These are phyloP conservation scores for Immersiporthe knoxdaviesiana DNA, from an alignment of 2,329 filamentous ascomycete genomes.

Conservation along the genomic window DNA sequence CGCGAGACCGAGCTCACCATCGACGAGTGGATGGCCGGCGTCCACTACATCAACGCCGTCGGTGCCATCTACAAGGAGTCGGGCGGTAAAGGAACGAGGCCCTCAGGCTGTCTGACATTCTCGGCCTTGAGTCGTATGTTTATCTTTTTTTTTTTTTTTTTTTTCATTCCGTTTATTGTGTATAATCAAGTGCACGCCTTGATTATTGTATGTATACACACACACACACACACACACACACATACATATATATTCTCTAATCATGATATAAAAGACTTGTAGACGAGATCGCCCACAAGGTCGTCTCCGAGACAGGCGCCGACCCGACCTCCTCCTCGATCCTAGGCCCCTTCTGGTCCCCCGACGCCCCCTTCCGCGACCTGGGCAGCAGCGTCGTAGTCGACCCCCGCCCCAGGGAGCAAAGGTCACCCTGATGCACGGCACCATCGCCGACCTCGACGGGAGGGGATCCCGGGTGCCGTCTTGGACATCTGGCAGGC, in stretches of 20 bases:
- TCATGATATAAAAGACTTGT: conserved; percentile 48
- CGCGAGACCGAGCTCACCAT: conserved; percentile 65
- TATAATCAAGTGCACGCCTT: not conserved
- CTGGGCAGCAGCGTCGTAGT: conserved; percentile 60
- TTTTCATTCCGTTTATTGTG: not conserved
- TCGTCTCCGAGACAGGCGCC: conserved; percentile 41
- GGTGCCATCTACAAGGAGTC: conserved; percentile 58
- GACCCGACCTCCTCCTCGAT: conserved; percentile 66
- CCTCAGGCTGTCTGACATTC: conserved; percentile 64
- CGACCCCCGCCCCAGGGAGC: conserved; percentile 38
- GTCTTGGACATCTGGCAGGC: conserved; percentile 66
- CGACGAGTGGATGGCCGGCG: conserved; percentile 65
- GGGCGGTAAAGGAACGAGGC: conserved; percentile 59
- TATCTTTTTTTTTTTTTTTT: conserved; percentile 12
- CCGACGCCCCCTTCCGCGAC: conserved; percentile 59
- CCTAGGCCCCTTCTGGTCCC: conserved; percentile 69
- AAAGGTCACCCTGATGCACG: conserved; percentile 59
- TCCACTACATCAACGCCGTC: conserved; percentile 60
- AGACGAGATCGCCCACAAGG: conserved; percentile 67
- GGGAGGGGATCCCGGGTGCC: conserved; percentile 43
- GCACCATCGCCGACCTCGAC: conserved; percentile 36
- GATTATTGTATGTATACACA: too few relatives aligned
- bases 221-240: not conserved
- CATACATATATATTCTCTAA: too few relatives aligned
- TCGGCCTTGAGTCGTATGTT: conserved; percentile 58